phyloP scores from a whole-genome alignment of 768 basidiomycete species.

The Kwoniella sp. region DNA sequence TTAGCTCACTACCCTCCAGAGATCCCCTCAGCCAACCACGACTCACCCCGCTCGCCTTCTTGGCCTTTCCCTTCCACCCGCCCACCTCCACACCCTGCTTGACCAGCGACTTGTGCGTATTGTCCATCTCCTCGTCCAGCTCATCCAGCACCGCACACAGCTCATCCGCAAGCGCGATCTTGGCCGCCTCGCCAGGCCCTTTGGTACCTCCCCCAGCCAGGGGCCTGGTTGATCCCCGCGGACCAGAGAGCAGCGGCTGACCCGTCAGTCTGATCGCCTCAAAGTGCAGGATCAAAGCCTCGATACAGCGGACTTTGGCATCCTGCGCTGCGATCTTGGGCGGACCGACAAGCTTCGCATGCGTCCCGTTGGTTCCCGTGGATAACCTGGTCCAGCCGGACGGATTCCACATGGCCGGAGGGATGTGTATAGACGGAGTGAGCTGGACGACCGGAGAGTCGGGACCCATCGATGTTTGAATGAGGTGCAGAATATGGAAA shows the following conservation, averaged over 20 bases:
- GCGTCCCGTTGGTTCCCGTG: not conserved
- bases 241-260: constrained; percentile 17
- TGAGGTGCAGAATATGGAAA: constrained; percentile 36
- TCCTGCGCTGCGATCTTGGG: constrained; percentile 38
- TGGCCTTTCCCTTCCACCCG: constrained; percentile 41
- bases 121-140: constrained; percentile 42
- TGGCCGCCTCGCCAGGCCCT: not conserved
- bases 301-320: constrained; percentile 29
- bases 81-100: constrained; percentile 27
- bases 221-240: constrained; percentile 7
- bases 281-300: constrained; percentile 24
- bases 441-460: constrained; percentile 26
- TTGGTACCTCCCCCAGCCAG: not conserved
- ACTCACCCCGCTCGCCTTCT: constrained; percentile 30
- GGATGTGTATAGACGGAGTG: constrained; percentile 33
- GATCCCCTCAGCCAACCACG: not conserved
- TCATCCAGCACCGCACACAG: constrained; percentile 29
- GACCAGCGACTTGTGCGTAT: constrained; percentile 18
- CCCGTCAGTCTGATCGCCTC: constrained; percentile 23
- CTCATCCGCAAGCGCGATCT: constrained; percentile 13
- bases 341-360: constrained; percentile 4
- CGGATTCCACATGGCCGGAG: constrained; percentile 32
- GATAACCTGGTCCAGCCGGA: constrained; percentile 1
- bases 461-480: constrained; percentile 36
- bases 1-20: not conserved